Percentiles rank a stretch among this genome's conserved stretches.
These are phyloP conservation scores for Discostella stelligera DNA, from an alignment of 352 stramenopile genomes.

Conservation along the genomic window DNA sequence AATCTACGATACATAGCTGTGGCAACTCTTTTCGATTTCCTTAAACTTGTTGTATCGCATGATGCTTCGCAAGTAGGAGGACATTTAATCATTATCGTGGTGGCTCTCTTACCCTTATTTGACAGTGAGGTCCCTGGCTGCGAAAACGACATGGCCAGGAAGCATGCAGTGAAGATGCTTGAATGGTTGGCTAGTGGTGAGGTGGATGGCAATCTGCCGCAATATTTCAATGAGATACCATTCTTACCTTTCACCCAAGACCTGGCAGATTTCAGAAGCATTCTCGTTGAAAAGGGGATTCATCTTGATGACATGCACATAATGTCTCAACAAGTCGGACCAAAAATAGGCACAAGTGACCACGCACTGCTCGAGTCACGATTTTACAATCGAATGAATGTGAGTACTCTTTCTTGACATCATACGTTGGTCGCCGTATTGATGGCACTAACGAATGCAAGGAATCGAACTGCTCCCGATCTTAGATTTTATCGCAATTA, in stretches of 20 bases:
- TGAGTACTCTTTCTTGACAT: constrained; percentile 22
- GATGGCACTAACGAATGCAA: constrained; percentile 10
- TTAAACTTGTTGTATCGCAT: constrained; percentile 59
- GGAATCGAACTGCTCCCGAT: not conserved
- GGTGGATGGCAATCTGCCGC: constrained; percentile 52
- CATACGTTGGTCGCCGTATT: not conserved
- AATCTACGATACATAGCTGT: constrained; percentile 66
- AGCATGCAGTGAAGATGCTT: constrained; percentile 64
- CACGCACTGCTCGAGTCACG: constrained; percentile 30
- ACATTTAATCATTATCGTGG: constrained; percentile 77
- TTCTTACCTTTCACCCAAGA: constrained; percentile 67
- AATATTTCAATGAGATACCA: constrained; percentile 73
- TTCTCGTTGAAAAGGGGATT: constrained; percentile 66
- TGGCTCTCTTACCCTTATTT: constrained; percentile 78
- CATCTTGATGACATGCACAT: constrained; percentile 72
- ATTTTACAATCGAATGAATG: constrained; percentile 54
- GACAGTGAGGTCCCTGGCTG: constrained; percentile 20
- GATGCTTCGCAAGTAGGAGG: constrained; percentile 58
- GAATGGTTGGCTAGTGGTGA: constrained; percentile 60
- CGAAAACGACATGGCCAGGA: constrained; percentile 30
- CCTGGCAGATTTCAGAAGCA: constrained; percentile 55
- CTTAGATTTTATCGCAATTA: constrained; percentile 49
- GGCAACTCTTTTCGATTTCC: constrained; percentile 58
- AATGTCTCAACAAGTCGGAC: constrained; percentile 39
- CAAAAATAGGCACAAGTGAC: constrained; percentile 9